Evolutionary conservation across 495 filamentous ascomycete species (phyloP), one percentile per base, ranked within the genome.

Genomic region (Hyaloscypha hepaticicola): DNA sequence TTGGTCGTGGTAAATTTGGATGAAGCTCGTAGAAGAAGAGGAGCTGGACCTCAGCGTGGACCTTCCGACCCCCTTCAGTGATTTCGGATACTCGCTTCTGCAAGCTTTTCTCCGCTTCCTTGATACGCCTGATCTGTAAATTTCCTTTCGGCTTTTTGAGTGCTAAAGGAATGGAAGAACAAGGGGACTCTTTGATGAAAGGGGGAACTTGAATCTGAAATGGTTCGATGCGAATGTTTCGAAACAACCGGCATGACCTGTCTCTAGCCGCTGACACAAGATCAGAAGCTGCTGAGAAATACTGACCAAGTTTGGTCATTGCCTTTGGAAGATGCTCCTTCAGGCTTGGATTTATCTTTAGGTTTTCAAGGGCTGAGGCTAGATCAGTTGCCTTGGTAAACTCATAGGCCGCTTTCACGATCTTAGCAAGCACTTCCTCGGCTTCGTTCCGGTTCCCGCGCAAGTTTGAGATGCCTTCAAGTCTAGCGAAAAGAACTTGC

Each of bases 31-130:
- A 78, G 58, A 72, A 72, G 59, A 74, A 73, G 50, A 78, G 68
- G 27, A 79, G 66, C 58, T 79, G 76, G 24, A 79, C 70, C 66
- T 79, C 76, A n/a, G 77, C 77, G 66, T 79, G 74, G 48, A 78
- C 38, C 14, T 41, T 41, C 5, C 38, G 38, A 6, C 38, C 38
- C 38, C 38, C 38, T 41, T 14, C 12, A 12, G 38, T 11, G 19
- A 41, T 41, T 14, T 16, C 7, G 14, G 38, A 41, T 3, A 41
- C 8, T 16, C 38, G 38, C 14, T 16, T 8, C 8, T 41, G 38
- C 9, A 12, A 41, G 4, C 19, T 14, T 16, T 41, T 16, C 38
- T 41, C 38, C 2, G 38, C 12, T 8, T 41, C 14, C 14, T 8
- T n/a, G n/a, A n/a, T n/a, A n/a, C n/a, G n/a, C n/a, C n/a, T n/a